Percentiles rank a stretch among this genome's conserved stretches.
Evolutionary conservation across 129 eudicot species (phyloP).

Genomic region (Tanacetum coccineum): DNA sequence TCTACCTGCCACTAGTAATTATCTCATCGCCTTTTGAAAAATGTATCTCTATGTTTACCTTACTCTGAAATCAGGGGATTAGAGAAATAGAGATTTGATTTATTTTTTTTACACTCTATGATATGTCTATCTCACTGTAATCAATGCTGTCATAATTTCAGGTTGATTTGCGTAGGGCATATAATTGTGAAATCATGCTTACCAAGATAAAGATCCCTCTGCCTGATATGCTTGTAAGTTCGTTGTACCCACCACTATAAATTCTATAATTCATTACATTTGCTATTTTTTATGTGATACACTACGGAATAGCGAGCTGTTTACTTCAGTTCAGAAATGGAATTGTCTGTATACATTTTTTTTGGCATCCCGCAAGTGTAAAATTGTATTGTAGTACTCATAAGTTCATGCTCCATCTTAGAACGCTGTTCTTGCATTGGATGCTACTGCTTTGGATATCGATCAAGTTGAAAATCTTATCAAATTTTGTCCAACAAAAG

Average conservation of each 20-base stretch:
- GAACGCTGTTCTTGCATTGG: slow-evolving; percentile 89
- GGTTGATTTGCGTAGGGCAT: slow-evolving; percentile 95
- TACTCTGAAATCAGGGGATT: slow-evolving; percentile 12
- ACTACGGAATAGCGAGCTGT: background rate
- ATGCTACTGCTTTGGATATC: slow-evolving; percentile 75
- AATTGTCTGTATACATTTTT: background rate
- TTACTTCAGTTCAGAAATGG: background rate
- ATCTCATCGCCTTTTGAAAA: slow-evolving; percentile 13
- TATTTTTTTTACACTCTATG: slow-evolving; percentile 16
- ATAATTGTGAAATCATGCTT: slow-evolving; percentile 97
- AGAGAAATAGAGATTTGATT: slow-evolving; percentile 8
- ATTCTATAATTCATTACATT: background rate
- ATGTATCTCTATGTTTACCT: slow-evolving; percentile 6
- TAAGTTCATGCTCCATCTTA: slow-evolving; percentile 29
- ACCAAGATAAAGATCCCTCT: slow-evolving; percentile 90
- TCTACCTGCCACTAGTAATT: slow-evolving; percentile 4
- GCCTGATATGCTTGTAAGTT: slow-evolving; percentile 90
- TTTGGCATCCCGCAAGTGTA: background rate
- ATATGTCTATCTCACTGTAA: slow-evolving; percentile 18
- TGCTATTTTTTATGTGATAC: background rate
- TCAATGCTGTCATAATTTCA: slow-evolving; percentile 22
- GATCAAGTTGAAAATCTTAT: slow-evolving; percentile 97
- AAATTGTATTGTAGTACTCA: slow-evolving; percentile 12
- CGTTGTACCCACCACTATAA: slow-evolving; percentile 6
- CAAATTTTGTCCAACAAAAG: slow-evolving; percentile 95